Conservation (phyloP, 108 stramenopile genomes). For the Fistulifera pelliculosa region DNA sequence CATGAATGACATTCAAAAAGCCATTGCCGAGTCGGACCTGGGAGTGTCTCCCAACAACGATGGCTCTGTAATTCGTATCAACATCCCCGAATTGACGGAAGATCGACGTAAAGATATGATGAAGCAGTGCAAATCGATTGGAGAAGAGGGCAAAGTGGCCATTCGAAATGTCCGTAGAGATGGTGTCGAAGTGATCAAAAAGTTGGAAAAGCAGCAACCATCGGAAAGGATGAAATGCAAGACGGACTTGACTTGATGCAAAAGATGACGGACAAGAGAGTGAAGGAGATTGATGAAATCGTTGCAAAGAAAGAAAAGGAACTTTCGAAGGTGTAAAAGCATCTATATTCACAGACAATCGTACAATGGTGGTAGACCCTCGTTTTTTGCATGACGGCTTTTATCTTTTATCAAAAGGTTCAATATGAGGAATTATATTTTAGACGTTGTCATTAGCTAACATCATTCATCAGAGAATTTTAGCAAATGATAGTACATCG, state of each 20-base stretch:
- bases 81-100: slow-evolving; percentile 89
- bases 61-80: slow-evolving; percentile 84
- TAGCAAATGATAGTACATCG: too few relatives aligned
- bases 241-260: slow-evolving; percentile 78
- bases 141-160: slow-evolving; percentile 92
- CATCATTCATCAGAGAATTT: too few relatives aligned
- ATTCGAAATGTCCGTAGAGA: slow-evolving; percentile 85
- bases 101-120: slow-evolving; percentile 91
- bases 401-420: too few relatives aligned
- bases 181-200: slow-evolving; percentile 82
- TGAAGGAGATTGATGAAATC: slow-evolving; percentile 85
- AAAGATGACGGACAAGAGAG: slow-evolving; percentile 81
- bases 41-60: slow-evolving; percentile 89
- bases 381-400: too few relatives aligned
- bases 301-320: slow-evolving; percentile 90
- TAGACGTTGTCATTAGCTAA: too few relatives aligned
- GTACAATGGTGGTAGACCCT: too few relatives aligned
- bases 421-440: too few relatives aligned
- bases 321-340: slow-evolving; percentile 85
- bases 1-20: slow-evolving; percentile 70
- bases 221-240: slow-evolving; percentile 78
- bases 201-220: slow-evolving; percentile 79
- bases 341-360: too few relatives aligned
- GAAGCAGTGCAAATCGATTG: slow-evolving; percentile 88
- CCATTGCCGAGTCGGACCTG: slow-evolving; percentile 81